These are phyloP conservation scores for Achaetomiella virescens DNA, from an alignment of 495 filamentous ascomycete genomes.

Conservation along the genomic window DNA sequence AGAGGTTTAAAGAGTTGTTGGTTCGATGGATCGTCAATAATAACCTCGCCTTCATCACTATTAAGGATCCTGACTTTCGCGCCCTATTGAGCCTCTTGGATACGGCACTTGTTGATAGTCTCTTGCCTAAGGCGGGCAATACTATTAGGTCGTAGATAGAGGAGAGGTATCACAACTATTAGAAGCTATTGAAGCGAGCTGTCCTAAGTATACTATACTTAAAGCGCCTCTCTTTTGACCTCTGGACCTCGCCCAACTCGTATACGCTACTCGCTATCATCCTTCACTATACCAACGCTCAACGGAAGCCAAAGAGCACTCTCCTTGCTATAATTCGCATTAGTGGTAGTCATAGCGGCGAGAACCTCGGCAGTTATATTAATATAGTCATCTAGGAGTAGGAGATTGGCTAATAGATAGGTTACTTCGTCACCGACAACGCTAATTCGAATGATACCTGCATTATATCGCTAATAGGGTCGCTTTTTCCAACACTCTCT, in stretches of 20 bases:
- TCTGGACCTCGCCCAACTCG: neutral
- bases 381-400: neutral
- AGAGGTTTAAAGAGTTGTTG: no score
- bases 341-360: neutral
- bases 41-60: neutral
- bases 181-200: neutral
- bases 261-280: neutral
- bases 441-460: neutral
- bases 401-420: neutral
- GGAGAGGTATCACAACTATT: neutral
- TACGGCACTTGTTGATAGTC: neutral
- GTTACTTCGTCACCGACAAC: slow-evolving; percentile 1
- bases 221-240: neutral
- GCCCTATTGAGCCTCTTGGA: neutral
- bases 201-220: neutral
- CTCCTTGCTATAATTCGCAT: neutral
- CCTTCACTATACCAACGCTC: neutral
- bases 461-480: neutral
- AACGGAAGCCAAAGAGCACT: neutral
- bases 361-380: neutral
- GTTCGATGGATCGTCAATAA: neutral
- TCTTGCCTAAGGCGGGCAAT: neutral
- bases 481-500: neutral
- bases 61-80: neutral
- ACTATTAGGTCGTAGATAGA: neutral